Evolutionary conservation across 192 early-diverging fungal species (phyloP), one percentile per base, ranked within the genome.

Genomic region (Coemansia javaensis): DNA sequence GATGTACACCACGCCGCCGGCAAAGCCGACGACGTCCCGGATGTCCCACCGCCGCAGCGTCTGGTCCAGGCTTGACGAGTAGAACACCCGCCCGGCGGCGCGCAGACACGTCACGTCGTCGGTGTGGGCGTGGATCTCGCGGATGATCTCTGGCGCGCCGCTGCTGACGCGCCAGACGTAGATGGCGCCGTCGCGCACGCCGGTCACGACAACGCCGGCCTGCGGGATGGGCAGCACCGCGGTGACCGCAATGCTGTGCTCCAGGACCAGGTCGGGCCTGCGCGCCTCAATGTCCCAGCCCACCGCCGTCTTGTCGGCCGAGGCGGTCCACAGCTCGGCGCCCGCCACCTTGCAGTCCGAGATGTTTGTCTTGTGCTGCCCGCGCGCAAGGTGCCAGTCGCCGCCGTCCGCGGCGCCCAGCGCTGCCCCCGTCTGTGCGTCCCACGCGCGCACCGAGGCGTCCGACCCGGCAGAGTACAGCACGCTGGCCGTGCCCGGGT

Each of bases 291-390:
- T 15, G 62, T 98, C 89, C 85, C 92, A 92, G 50, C 92, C 70
- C 50, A 85, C 84, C 1, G 80, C 90, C 0, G 88, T 89, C 31
- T 91, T 94, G 47, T 98, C 95, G 6, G 91, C 95, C 7, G 93
- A 97, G 9, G 82, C 90, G 20, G 87, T 83, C 92, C 92, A 95
- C 35, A 95, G 50, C 40, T 71, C 76, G 9, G 80, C 84, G 10
- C 87, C 83, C 2, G 68, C 77, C n/a, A 79, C 48, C 33, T 62
- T 67, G 32, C 91, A 51, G 25, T 61, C 70, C 53, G 85, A 90
- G 0, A 90, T 82, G 34, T 80, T 89, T 0, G 95, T 98, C 10
- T 81, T 69, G 72, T 98, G 95, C 1, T 87, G n/a, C 33, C 71
- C 36, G 77, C 68, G 51, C 64, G 63, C 56, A 81, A 88, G 33